Evolutionary conservation across 106 monocot genomes (phyloP).

Genomic region (Platanthera guangdongensis): DNA sequence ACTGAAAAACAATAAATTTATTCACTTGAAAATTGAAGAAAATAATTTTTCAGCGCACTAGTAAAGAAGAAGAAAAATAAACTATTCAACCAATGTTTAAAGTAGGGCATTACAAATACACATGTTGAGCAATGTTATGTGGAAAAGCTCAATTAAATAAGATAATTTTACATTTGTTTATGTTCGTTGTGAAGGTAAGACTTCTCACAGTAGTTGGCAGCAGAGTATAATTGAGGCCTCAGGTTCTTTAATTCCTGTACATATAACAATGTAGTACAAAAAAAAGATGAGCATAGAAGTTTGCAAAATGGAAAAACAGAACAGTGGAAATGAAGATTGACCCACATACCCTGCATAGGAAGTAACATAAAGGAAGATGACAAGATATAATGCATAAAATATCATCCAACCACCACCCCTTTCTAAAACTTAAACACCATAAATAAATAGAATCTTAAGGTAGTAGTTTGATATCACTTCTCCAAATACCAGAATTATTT

Average conservation of each 20-base stretch:
- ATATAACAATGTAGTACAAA: neutral
- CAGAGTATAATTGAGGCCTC: constrained; percentile 91
- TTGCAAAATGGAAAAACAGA: neutral
- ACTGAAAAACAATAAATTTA: neutral
- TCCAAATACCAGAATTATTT: neutral
- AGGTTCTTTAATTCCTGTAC: constrained; percentile 90
- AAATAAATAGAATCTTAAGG: neutral
- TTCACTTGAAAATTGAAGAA: neutral
- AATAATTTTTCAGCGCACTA: neutral
- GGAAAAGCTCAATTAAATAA: neutral
- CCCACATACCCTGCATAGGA: neutral
- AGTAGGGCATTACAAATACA: neutral
- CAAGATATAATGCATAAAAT: neutral
- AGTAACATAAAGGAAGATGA: neutral
- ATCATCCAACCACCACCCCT: neutral
- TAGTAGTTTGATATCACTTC: neutral
- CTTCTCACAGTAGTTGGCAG: constrained; percentile 94
- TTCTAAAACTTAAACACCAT: neutral
- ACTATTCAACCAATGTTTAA: neutral
- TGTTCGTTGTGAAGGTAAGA: constrained; percentile 94
- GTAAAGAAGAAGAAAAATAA: neutral
- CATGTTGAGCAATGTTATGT: neutral
- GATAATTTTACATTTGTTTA: constrained; percentile 66
- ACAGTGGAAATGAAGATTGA: neutral
- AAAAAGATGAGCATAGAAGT: neutral